Evolutionary conservation across 441 rosid genomes (phyloP).

Genomic region (Arabidopsis lyrata): DNA sequence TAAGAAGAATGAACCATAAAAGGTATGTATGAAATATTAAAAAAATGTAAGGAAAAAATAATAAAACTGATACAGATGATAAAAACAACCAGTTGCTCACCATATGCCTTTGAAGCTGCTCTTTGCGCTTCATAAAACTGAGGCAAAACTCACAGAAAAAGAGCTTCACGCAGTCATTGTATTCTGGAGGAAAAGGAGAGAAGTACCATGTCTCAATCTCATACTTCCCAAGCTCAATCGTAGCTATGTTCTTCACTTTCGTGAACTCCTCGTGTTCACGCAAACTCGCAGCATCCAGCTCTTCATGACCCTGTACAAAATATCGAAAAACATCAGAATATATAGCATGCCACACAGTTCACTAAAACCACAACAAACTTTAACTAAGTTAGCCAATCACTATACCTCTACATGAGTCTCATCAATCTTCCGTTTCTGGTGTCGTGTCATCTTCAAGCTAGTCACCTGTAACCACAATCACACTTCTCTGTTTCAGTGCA

Average conservation of each 20-base stretch:
- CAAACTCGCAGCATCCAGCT: slow-evolving; percentile 99
- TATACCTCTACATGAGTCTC: slow-evolving; percentile 96
- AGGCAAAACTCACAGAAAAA: slow-evolving; percentile 99
- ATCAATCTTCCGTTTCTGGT: slow-evolving; percentile 98
- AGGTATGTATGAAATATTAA: neutral
- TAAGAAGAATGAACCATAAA: neutral
- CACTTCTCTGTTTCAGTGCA: neutral
- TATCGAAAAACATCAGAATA: slow-evolving; percentile 3
- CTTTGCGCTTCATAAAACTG: slow-evolving; percentile 98
- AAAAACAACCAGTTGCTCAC: slow-evolving; percentile 60
- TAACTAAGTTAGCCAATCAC: slow-evolving; percentile 6
- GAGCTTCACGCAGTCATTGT: slow-evolving; percentile 92
- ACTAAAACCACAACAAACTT: neutral
- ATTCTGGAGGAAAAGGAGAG: slow-evolving; percentile 99
- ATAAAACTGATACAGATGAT: neutral
- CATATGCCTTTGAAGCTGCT: slow-evolving; percentile 99
- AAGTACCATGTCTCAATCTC: slow-evolving; percentile 99
- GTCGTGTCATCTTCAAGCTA: slow-evolving; percentile 98
- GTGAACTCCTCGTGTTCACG: slow-evolving; percentile 99
- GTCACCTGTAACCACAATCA: slow-evolving; percentile 66
- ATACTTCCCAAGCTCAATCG: slow-evolving; percentile 98
- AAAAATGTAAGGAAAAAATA: neutral
- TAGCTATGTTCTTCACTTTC: slow-evolving; percentile 97
- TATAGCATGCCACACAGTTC: slow-evolving; percentile 1
- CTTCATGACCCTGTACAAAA: slow-evolving; percentile 85